These are phyloP conservation scores for Diaporthe sp. DNA, from an alignment of 2,329 filamentous ascomycete genomes.

Conservation along the genomic window DNA sequence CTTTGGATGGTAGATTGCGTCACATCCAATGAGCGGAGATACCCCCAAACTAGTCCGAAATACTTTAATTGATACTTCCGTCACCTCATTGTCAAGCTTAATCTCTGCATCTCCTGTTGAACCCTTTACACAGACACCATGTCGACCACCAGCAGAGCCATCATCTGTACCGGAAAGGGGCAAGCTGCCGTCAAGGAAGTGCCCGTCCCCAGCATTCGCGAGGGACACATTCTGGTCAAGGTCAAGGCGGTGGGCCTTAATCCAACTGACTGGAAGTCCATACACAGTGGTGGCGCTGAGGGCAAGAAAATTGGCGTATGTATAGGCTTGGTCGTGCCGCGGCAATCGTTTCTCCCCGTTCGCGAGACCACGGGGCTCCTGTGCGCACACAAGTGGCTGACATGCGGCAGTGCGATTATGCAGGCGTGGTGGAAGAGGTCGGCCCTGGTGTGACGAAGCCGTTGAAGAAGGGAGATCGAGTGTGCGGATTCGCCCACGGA, in stretches of 20 bases:
- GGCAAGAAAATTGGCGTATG: slow-evolving; percentile 27
- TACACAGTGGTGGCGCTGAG: not conserved
- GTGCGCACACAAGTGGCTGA: not conserved
- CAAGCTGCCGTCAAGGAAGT: slow-evolving; percentile 24
- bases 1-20: slow-evolving; percentile 7
- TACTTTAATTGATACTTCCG: not conserved
- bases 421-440: slow-evolving; percentile 61
- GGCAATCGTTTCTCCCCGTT: not conserved
- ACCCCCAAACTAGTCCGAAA: slow-evolving; percentile 3
- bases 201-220: slow-evolving; percentile 29
- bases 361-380: not conserved
- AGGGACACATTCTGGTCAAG: slow-evolving; percentile 36
- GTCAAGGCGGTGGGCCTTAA: slow-evolving; percentile 36
- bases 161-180: slow-evolving; percentile 16
- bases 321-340: not conserved
- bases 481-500: slow-evolving; percentile 44
- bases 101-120: not conserved
- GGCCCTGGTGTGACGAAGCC: slow-evolving; percentile 57
- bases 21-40: slow-evolving; percentile 5
- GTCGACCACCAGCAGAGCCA: slow-evolving; percentile 31
- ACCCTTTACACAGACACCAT: not conserved
- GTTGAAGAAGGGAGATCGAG: slow-evolving; percentile 62
- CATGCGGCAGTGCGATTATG: slow-evolving; percentile 56
- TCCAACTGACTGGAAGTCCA: slow-evolving; percentile 36
- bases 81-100: not conserved